These are phyloP conservation scores for Gastrodia elata DNA, from an alignment of 106 monocot genomes.

Conservation along the genomic window DNA sequence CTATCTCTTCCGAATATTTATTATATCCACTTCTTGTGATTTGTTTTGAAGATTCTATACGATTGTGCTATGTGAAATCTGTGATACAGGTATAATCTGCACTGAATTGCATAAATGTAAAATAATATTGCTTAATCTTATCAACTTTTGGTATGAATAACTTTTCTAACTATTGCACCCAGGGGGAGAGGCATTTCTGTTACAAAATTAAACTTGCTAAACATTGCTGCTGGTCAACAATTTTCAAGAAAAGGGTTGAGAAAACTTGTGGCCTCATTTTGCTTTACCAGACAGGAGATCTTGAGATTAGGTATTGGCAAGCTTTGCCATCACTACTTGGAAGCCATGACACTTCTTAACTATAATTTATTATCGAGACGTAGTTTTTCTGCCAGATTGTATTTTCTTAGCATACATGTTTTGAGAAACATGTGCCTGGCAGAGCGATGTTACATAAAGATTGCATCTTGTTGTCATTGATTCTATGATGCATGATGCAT, in stretches of 20 bases:
- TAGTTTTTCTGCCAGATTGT: background rate
- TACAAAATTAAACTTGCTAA: conserved; percentile 46
- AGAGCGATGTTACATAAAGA: background rate
- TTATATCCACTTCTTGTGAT: conserved; percentile 54
- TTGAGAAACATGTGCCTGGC: background rate
- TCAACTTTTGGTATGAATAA: background rate
- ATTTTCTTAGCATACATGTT: background rate
- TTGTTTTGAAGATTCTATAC: conserved; percentile 55
- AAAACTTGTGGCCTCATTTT: conserved; percentile 49
- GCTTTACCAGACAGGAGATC: conserved; percentile 69
- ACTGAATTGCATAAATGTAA: background rate
- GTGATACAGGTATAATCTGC: conserved; percentile 39
- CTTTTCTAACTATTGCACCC: conserved; percentile 1
- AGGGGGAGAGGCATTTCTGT: conserved; percentile 41
- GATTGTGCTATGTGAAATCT: conserved; percentile 53
- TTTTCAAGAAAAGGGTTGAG: conserved; percentile 39
- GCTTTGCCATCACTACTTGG: background rate
- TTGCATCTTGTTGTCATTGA: no score
- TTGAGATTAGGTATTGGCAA: conserved; percentile 67
- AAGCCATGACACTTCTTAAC: background rate
- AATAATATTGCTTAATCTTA: no score
- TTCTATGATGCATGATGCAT: background rate
- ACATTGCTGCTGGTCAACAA: conserved; percentile 72
- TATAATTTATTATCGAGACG: background rate
- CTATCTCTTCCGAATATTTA: conserved; percentile 14